Base-by-base conservation (phyloP, 2,329 filamentous ascomycete genomes). In the Nemania diffusa region DNA sequence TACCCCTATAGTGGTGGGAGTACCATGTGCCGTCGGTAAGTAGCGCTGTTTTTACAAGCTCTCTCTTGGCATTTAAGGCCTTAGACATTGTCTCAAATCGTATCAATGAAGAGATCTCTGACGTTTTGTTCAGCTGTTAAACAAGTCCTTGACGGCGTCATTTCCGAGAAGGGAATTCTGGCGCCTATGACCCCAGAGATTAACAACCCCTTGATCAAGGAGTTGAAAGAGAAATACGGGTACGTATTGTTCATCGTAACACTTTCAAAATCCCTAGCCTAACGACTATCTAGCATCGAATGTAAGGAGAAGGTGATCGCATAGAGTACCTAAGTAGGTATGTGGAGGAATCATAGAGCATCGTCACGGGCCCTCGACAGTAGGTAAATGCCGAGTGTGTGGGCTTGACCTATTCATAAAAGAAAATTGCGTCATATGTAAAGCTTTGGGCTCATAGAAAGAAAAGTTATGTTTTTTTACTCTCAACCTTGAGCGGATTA, bases 101-200 rank as follows among this genome's bases (percentile, higher is more conserved):
- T 40, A n/a, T 44, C 37, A 29, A 6, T 48, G n/a, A 44, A 32
- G 5, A 34, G 20, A 65, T 44, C 7, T n/a, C 58, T 65, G 15
- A 57, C 20, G 2, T 51, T 26, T 24, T 62, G 24, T 52, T 5
- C 27, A 52, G 69, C 93, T 59, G 91, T 94, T 69, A 86, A 92
- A 84, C 88, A 91, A 83, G 91, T 96, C 26, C 86, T 95, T 44
- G 85, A 93, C 78, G 92, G 92, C 17, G 91, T 88, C 1, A 88
- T 95, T 68, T 85, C 82, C 48, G 86, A 93, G 78, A 91, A 88
- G 83, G 92, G 91, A 78, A 84, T 97, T 64, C 81, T 97, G 67
- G 93, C 93, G 26, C 93, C 93, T 9, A 92, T 96, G 87, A 88
- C 82, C 73, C 83, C 85, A 65, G 88, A 91, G 75, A 88, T 92